Evolutionary conservation across 1,284 basidiomycete species (phyloP), one percentile per base, ranked within the genome.

Genomic region (Waitea zeae): DNA sequence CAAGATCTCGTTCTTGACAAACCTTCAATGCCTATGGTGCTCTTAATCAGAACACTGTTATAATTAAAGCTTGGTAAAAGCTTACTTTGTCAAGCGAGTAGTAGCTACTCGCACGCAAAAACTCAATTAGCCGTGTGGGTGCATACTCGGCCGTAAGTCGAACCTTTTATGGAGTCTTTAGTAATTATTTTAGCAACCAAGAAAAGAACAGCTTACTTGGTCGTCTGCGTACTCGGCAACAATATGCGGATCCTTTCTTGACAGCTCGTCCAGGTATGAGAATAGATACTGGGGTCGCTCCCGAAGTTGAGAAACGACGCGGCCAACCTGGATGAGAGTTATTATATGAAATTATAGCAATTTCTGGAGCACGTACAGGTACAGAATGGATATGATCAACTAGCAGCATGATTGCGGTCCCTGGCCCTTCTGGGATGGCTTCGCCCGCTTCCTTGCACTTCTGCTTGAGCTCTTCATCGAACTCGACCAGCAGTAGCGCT

Each of bases 331-430:
- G 13, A 37, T 2, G 24, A 11, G 17, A 33, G 12, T 13, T 36
- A 6, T 27, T 20, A 31, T 13, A 36, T 17, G 30, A 13, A 28
- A n/a, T n/a, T n/a, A n/a, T 35, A 17, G 20, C 7, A 37, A 28
- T 11, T 6, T 17, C 41, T 20, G 20, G 26, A 12, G 30, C 11
- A 57, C 77, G 44, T 43, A 89, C 90, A 3, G 90, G 89, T 49
- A 99, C 96, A 11, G 93, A 92, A 49, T 95, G 84, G 0, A 84
- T 86, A 51, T 98, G 89, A 44, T 97, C 80, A 5, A 98, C 92
- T 12, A 99, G 66, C 31, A 99, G 53, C 32, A 70, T 67, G 39
- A 98, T 90, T 0, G 90, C 88, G 15, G 79, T 64, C 30, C 74
- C 72, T 19, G 62, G 56, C 26, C 46, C 54, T 31, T 58, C 53